Evolutionary conservation across 768 basidiomycete species (phyloP).

Genomic region (Trametes gibbosa): DNA sequence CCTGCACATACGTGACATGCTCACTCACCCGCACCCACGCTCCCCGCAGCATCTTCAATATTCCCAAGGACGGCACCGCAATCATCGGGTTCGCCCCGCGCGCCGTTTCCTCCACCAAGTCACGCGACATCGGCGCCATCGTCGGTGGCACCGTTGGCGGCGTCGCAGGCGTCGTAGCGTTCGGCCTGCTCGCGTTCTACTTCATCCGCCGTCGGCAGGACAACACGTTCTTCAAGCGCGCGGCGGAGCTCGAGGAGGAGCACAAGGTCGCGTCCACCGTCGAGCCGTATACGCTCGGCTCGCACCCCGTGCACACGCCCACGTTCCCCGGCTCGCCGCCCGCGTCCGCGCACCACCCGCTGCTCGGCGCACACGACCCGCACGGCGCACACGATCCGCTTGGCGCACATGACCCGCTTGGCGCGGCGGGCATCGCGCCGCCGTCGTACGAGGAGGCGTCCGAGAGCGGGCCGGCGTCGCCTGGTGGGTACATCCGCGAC

Average conservation of each 20-base stretch:
- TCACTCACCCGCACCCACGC: neutral
- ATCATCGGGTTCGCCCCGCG: conserved; percentile 27
- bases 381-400: conserved; percentile 18
- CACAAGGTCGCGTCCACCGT: conserved; percentile 25
- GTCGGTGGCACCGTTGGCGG: conserved; percentile 32
- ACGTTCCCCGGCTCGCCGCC: neutral
- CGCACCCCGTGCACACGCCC: neutral
- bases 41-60: conserved; percentile 26
- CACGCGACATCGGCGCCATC: conserved; percentile 29
- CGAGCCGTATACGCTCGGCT: conserved; percentile 26
- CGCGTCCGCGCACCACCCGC: conserved; percentile 12
- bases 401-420: conserved; percentile 2
- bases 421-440: conserved; percentile 17
- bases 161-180: conserved; percentile 24
- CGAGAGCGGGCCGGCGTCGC: conserved; percentile 3
- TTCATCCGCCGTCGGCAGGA: conserved; percentile 25
- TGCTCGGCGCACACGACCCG: conserved; percentile 14
- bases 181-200: conserved; percentile 28
- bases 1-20: neutral
- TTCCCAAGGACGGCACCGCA: conserved; percentile 19
- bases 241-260: conserved; percentile 23
- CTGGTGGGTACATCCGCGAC: conserved; percentile 7
- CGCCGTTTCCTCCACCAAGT: conserved; percentile 9
- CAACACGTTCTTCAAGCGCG: conserved; percentile 21
- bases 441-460: conserved; percentile 27